Evolutionary conservation across 164 flowering plant species (phyloP).

Genomic region (Aristolochia contorta): DNA sequence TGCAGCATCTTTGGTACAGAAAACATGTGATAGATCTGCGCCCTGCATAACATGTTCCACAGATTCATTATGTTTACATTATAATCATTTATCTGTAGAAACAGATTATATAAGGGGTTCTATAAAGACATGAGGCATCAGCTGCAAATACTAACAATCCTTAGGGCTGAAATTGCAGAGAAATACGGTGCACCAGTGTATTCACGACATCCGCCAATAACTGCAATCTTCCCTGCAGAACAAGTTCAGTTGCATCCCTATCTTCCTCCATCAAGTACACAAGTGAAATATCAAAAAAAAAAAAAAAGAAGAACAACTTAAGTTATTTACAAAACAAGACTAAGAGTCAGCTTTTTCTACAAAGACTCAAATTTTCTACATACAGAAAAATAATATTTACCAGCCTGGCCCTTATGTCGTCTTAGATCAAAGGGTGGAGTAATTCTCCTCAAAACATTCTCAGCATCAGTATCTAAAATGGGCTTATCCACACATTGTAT

Average conservation of each 20-base stretch:
- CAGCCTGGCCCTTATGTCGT: conserved; percentile 92
- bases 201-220: conserved; percentile 95
- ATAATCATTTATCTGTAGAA: neutral
- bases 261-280: no score
- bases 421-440: conserved; percentile 60
- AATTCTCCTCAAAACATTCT: conserved; percentile 49
- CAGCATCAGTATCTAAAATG: conserved; percentile 59
- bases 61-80: neutral
- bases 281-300: no score
- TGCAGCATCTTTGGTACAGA: conserved; percentile 96
- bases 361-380: neutral
- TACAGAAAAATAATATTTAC: no score
- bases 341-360: neutral
- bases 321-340: no score
- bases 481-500: conserved; percentile 10
- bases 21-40: conserved; percentile 96
- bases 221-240: conserved; percentile 82
- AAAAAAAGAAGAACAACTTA: no score
- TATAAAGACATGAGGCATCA: neutral
- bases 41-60: conserved; percentile 44
- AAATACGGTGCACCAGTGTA: conserved; percentile 99
- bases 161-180: conserved; percentile 92
- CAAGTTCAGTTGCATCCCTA: neutral
- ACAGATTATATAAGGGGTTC: neutral
- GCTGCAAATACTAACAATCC: conserved; percentile 50